A percentile compares a stretch with the other conserved stretches of the same genome.
Conservation (phyloP, 1,139 yeast species). For the Spencermartinsiella ligniputridi region DNA sequence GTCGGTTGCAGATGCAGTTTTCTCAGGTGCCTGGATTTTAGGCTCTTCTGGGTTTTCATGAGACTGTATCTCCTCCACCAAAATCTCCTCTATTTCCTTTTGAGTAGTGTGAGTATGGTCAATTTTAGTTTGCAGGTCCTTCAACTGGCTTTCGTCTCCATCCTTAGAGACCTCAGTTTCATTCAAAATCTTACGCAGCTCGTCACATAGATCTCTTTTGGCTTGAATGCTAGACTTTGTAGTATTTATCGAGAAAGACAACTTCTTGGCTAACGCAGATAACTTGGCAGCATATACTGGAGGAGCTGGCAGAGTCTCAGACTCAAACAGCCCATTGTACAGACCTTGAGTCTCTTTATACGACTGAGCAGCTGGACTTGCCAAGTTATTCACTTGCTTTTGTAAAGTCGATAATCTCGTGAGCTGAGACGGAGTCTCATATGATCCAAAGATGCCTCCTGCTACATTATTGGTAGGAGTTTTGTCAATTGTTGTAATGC, state of each 20-base stretch:
- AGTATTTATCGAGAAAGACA: conserved; percentile 12
- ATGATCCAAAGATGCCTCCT: conserved; percentile 1
- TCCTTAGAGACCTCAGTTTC: conserved; percentile 42
- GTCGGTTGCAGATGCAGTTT: conserved; percentile 3
- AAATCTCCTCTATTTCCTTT: conserved; percentile 44
- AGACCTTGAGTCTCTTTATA: conserved; percentile 15
- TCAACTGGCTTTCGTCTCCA: conserved; percentile 44
- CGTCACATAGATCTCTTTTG: conserved; percentile 40
- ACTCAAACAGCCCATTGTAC: conserved; percentile 28
- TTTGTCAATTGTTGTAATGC: conserved; percentile 5
- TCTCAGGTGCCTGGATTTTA: conserved; percentile 16
- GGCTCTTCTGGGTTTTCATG: conserved; percentile 7
- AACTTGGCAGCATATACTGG: conserved; percentile 45
- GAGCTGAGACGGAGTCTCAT: conserved; percentile 3
- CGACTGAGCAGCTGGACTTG: conserved; percentile 13
- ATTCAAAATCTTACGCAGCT: conserved; percentile 42
- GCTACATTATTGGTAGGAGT: not conserved
- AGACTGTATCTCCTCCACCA: conserved; percentile 24
- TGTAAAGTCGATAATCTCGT: conserved; percentile 3
- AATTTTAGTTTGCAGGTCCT: conserved; percentile 42
- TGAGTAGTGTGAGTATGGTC: conserved; percentile 40
- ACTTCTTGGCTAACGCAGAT: conserved; percentile 13
- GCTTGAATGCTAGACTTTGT: conserved; percentile 39
- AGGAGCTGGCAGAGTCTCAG: conserved; percentile 52
- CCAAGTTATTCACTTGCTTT: not conserved